Conservation (phyloP, 768 basidiomycete species). For the Lactarius psammicola region DNA sequence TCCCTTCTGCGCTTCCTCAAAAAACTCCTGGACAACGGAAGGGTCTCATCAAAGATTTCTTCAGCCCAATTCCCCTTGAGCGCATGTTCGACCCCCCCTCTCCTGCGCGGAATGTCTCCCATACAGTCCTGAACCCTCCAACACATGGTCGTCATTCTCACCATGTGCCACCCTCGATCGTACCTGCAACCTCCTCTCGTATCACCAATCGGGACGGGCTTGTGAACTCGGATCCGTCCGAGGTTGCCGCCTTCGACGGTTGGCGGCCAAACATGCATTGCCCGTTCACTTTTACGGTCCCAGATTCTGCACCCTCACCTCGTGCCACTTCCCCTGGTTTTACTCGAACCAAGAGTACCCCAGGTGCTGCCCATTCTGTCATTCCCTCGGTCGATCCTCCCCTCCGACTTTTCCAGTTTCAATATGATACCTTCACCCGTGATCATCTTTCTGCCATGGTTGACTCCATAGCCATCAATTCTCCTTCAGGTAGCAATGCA, state of each 20-base stretch:
- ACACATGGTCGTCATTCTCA: constrained; percentile 37
- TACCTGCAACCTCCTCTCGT: background rate
- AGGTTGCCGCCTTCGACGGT: constrained; percentile 42
- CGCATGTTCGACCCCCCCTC: constrained; percentile 94
- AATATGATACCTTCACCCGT: constrained; percentile 95
- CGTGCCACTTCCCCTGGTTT: constrained; percentile 45
- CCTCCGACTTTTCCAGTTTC: constrained; percentile 85
- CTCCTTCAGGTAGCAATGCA: constrained; percentile 55
- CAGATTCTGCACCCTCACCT: constrained; percentile 40
- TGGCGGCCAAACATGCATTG: constrained; percentile 50
- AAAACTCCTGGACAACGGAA: constrained; percentile 68
- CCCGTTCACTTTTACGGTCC: constrained; percentile 75
- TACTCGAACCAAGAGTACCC: constrained; percentile 55
- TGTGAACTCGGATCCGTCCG: constrained; percentile 50
- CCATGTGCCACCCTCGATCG: constrained; percentile 21
- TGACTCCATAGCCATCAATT: constrained; percentile 87
- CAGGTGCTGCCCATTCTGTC: constrained; percentile 36
- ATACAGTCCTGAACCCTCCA: constrained; percentile 28
- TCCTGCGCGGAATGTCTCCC: constrained; percentile 44
- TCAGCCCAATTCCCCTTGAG: constrained; percentile 84
- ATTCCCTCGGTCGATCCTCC: constrained; percentile 62
- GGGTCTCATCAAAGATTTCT: constrained; percentile 72
- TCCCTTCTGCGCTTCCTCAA: constrained; percentile 55
- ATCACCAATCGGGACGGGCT: constrained; percentile 40
- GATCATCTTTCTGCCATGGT: constrained; percentile 93